Conservation (phyloP, 768 basidiomycete genomes). For the Collybiopsis luxurians region DNA sequence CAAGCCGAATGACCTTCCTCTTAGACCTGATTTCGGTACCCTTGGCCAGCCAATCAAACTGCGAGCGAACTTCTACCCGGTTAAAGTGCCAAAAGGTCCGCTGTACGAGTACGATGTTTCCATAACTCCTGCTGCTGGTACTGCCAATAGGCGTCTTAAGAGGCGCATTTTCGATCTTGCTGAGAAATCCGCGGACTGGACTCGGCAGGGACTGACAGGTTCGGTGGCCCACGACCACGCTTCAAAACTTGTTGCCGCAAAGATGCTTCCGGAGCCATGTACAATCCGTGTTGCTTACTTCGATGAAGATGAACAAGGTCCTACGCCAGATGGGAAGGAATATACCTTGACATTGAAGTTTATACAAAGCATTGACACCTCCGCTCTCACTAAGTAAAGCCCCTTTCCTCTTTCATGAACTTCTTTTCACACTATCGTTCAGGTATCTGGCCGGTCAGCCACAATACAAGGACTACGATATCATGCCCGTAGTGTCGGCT, state of each 20-base stretch:
- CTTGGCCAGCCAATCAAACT: conserved; percentile 46
- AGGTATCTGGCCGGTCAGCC: conserved; percentile 55
- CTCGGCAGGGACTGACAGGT: conserved; percentile 43
- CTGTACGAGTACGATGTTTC: conserved; percentile 63
- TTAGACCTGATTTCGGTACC: conserved; percentile 58
- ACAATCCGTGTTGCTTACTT: conserved; percentile 41
- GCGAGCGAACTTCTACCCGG: conserved; percentile 68
- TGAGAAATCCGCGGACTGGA: conserved; percentile 50
- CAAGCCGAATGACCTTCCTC: conserved; percentile 42
- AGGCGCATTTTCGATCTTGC: conserved; percentile 63
- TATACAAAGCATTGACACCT: conserved; percentile 49
- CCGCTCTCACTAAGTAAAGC: conserved; percentile 41
- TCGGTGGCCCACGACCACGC: conserved; percentile 57
- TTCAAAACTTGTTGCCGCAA: conserved; percentile 47
- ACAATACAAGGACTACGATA: conserved; percentile 54
- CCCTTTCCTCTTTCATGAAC: conserved; percentile 22
- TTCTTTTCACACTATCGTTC: conserved; percentile 14
- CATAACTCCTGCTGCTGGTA: conserved; percentile 49
- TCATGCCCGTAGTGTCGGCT: conserved; percentile 57
- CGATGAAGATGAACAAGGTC: conserved; percentile 48
- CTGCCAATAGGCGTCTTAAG: conserved; percentile 50
- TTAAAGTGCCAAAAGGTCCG: conserved; percentile 45
- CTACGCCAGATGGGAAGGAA: conserved; percentile 40
- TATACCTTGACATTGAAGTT: conserved; percentile 44
- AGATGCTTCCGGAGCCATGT: conserved; percentile 43